phyloP scores from a whole-genome alignment of 108 stramenopile species.

The Conticribra weissflogii region DNA sequence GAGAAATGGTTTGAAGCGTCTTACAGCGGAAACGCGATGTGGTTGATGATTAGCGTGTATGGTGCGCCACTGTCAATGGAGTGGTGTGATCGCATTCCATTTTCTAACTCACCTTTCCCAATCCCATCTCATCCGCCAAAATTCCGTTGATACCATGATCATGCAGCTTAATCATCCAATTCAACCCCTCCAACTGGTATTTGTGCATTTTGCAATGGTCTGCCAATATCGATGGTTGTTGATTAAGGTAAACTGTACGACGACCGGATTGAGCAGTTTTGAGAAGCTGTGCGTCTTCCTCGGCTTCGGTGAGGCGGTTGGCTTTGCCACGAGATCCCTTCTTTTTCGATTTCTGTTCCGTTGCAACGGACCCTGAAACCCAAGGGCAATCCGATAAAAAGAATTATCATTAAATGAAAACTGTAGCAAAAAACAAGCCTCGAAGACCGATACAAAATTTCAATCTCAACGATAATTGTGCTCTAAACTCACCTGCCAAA shows the following conservation, averaged over 20 bases:
- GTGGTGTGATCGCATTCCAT: too few relatives aligned
- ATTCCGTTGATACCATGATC: slow-evolving; percentile 99
- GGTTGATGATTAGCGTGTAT: too few relatives aligned
- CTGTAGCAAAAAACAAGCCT: too few relatives aligned
- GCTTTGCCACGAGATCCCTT: slow-evolving; percentile 64
- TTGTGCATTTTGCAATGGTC: slow-evolving; percentile 90
- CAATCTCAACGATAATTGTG: too few relatives aligned
- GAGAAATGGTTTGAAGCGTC: slow-evolving; percentile 94
- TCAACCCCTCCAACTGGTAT: slow-evolving; percentile 99
- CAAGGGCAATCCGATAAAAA: not conserved
- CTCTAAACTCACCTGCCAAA: slow-evolving; percentile 70
- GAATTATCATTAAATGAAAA: not conserved
- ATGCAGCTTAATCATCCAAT: slow-evolving; percentile 99
- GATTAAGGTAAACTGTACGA: slow-evolving; percentile 83
- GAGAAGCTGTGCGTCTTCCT: slow-evolving; percentile 96
- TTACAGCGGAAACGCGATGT: too few relatives aligned
- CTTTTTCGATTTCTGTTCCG: slow-evolving; percentile 46
- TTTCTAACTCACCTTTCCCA: slow-evolving; percentile 61
- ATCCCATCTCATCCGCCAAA: slow-evolving; percentile 98
- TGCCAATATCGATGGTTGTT: slow-evolving; percentile 88
- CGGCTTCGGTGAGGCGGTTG: slow-evolving; percentile 93
- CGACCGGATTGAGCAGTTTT: slow-evolving; percentile 84
- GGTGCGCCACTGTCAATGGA: too few relatives aligned
- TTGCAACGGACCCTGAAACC: slow-evolving; percentile 65
- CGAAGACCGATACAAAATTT: too few relatives aligned